Conservation (phyloP, 306 rosid genomes). For the Gastrolobium bilobum region DNA sequence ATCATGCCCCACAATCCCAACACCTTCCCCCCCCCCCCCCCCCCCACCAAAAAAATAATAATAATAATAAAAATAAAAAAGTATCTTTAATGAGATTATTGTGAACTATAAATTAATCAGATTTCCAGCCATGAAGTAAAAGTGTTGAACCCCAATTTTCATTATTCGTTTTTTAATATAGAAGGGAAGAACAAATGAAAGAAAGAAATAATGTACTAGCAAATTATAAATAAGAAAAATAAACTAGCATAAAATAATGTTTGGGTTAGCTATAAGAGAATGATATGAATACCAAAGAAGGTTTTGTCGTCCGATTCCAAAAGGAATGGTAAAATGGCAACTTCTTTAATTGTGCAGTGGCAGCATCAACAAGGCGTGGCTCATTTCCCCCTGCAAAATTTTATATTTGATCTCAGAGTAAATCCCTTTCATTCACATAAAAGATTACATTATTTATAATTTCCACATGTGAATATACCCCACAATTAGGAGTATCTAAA, state of each 20-base stretch:
- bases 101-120: slow-evolving; percentile 2
- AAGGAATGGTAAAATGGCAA: slow-evolving; percentile 99
- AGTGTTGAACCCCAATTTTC: neutral
- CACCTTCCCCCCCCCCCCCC: neutral
- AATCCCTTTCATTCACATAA: slow-evolving; percentile 12
- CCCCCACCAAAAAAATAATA: neutral
- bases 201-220: slow-evolving; percentile 21
- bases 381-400: slow-evolving; percentile 85
- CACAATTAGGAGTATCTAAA: slow-evolving; percentile 8
- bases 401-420: slow-evolving; percentile 26
- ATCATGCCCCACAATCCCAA: neutral
- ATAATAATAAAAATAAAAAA: neutral
- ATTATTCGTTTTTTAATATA: neutral
- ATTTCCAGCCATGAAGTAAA: neutral
- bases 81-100: neutral
- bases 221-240: slow-evolving; percentile 14
- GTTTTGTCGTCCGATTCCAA: slow-evolving; percentile 96
- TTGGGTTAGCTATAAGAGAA: slow-evolving; percentile 18
- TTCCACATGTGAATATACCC: slow-evolving; percentile 10
- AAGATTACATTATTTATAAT: neutral
- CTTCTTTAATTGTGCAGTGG: slow-evolving; percentile 78
- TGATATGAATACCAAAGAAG: slow-evolving; percentile 79
- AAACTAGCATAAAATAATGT: slow-evolving; percentile 26
- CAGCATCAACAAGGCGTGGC: slow-evolving; percentile 89
- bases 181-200: slow-evolving; percentile 24